Conservation (phyloP, 2,329 filamentous ascomycete genomes). For the Calonectria montana region DNA sequence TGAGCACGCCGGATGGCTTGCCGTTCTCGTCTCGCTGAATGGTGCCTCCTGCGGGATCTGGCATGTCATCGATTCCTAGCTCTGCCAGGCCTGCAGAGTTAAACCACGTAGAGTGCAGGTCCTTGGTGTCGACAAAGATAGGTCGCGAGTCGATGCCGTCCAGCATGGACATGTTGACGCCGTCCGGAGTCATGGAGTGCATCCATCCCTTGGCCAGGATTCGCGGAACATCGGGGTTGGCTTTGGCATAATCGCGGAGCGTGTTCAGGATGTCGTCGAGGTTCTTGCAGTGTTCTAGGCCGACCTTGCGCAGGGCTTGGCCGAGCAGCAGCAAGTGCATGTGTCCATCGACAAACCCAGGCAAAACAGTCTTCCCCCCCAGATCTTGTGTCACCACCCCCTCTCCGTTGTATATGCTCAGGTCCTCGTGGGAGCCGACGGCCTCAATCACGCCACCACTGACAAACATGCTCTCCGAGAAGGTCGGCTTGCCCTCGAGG, state of each 20-base stretch:
- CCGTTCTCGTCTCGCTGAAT: constrained; percentile 63
- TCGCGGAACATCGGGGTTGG: constrained; percentile 59
- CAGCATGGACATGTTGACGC: constrained; percentile 54
- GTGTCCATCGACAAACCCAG: constrained; percentile 69
- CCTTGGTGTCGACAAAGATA: constrained; percentile 63
- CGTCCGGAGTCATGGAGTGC: constrained; percentile 59
- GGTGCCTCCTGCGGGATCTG: constrained; percentile 58
- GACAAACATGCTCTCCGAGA: constrained; percentile 49
- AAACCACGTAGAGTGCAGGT: constrained; percentile 63
- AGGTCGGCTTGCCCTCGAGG: constrained; percentile 41
- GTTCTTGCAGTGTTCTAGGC: constrained; percentile 59
- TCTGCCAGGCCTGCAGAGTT: constrained; percentile 59
- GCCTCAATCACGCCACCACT: constrained; percentile 48
- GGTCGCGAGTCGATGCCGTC: constrained; percentile 60
- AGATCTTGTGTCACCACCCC: constrained; percentile 41
- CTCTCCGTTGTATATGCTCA: constrained; percentile 33
- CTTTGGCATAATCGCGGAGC: constrained; percentile 58
- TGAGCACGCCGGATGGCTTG: constrained; percentile 61
- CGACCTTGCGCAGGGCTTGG: constrained; percentile 63
- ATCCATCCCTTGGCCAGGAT: constrained; percentile 68
- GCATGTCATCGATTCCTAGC: constrained; percentile 53
- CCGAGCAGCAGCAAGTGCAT: constrained; percentile 67
- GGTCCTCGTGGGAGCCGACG: constrained; percentile 46
- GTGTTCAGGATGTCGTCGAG: constrained; percentile 61
- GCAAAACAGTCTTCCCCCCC: constrained; percentile 55